phyloP scores from a whole-genome alignment of 192 early-diverging fungal genomes.

The Coemansia sp. region DNA sequence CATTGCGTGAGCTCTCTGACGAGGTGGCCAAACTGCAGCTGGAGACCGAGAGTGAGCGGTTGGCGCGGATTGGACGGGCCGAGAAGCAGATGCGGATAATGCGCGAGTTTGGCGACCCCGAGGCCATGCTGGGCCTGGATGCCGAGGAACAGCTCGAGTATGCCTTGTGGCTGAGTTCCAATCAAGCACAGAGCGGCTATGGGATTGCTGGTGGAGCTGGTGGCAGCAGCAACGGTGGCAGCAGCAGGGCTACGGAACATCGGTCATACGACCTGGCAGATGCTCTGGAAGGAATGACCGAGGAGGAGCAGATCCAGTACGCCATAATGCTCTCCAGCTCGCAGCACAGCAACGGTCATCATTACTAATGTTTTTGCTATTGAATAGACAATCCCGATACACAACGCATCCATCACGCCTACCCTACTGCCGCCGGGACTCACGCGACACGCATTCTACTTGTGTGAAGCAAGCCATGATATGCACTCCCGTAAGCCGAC shows the following conservation, averaged over 20 bases:
- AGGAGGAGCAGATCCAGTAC: constrained; percentile 28
- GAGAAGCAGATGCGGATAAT: constrained; percentile 11
- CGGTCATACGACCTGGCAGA: too few relatives aligned
- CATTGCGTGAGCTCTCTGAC: constrained; percentile 15
- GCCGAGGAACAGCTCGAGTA: constrained; percentile 38
- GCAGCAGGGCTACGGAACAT: neutral
- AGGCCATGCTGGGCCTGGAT: constrained; percentile 17
- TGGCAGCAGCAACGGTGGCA: neutral
- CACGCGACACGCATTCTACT: too few relatives aligned
- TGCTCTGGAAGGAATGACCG: constrained; percentile 8
- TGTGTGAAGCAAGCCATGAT: too few relatives aligned
- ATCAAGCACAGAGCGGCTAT: constrained; percentile 6
- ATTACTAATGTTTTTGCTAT: too few relatives aligned
- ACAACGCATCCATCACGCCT: too few relatives aligned
- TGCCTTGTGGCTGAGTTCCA: constrained; percentile 29
- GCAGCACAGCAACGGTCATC: too few relatives aligned
- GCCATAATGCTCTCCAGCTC: constrained; percentile 16
- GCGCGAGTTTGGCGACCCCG: constrained; percentile 23
- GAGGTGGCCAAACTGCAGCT: neutral
- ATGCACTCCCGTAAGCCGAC: too few relatives aligned
- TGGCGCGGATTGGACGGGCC: constrained; percentile 9
- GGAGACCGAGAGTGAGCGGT: constrained; percentile 11
- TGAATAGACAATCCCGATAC: too few relatives aligned
- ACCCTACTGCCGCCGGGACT: too few relatives aligned
- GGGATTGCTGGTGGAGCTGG: neutral